A percentile compares a stretch with the other conserved stretches of the same genome.
phyloP scores from a whole-genome alignment of 305 asterid genomes.

The Ilex paraguariensis region DNA sequence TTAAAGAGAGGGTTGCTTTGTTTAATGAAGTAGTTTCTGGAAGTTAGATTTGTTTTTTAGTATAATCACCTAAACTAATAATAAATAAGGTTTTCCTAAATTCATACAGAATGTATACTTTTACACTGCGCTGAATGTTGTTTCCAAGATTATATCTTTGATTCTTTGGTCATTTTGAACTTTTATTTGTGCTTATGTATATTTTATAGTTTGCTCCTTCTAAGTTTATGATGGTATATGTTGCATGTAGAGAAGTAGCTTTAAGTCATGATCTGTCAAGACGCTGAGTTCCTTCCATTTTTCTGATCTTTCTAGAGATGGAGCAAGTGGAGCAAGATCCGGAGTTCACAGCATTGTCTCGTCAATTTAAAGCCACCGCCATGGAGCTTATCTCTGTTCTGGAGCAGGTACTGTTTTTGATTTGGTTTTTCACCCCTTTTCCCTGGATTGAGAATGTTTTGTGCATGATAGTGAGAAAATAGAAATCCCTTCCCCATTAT shows the following conservation, averaged over 20 bases:
- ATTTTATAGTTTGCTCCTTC: too few species aligned
- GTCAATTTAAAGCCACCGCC: constrained; percentile 93
- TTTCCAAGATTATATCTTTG: too few species aligned
- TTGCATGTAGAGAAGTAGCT: constrained; percentile 8
- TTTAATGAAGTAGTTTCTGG: too few species aligned
- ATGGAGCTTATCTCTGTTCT: constrained; percentile 92
- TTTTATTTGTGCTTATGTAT: too few species aligned
- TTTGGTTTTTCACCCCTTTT: background rate
- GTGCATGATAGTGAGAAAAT: too few species aligned
- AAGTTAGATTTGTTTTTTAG: too few species aligned
- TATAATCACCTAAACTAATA: too few species aligned
- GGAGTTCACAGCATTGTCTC: constrained; percentile 78
- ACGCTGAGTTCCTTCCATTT: constrained; percentile 29
- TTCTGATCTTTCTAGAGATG: constrained; percentile 62
- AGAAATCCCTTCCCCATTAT: too few species aligned
- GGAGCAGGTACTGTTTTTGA: constrained; percentile 66
- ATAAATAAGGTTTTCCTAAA: too few species aligned
- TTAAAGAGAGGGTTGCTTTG: background rate
- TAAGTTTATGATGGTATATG: background rate
- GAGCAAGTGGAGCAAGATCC: constrained; percentile 96
- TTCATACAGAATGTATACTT: too few species aligned
- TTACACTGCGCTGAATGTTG: too few species aligned
- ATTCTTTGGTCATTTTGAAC: too few species aligned
- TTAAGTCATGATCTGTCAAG: constrained; percentile 10
- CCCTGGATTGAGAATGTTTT: background rate